Evolutionary conservation across 768 basidiomycete species (phyloP).

Genomic region (Lepiota brunneoincarnata): DNA sequence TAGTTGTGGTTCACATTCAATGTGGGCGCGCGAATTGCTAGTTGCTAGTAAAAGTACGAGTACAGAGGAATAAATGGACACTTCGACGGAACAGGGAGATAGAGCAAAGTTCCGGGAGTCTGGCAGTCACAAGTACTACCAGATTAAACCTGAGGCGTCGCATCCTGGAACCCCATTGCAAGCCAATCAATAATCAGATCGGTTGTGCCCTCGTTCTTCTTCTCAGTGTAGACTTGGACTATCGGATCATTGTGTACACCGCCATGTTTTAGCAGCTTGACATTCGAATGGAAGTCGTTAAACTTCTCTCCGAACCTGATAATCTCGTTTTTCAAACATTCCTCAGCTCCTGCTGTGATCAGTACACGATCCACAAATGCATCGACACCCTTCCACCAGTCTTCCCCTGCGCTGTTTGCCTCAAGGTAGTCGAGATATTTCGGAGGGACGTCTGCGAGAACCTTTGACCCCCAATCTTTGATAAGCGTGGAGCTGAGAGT

Average conservation of each 20-base stretch:
- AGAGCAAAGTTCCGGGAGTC: too few relatives aligned
- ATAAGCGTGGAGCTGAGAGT: slow-evolving; percentile 16
- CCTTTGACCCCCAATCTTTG: slow-evolving; percentile 8
- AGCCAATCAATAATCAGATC: slow-evolving; percentile 5
- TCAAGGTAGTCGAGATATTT: slow-evolving; percentile 27
- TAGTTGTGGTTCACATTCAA: too few relatives aligned
- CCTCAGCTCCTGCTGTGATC: slow-evolving; percentile 32
- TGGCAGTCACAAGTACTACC: too few relatives aligned
- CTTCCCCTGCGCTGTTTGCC: slow-evolving; percentile 25
- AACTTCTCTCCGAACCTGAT: slow-evolving; percentile 22
- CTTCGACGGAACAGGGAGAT: too few relatives aligned
- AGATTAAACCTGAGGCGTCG: background rate
- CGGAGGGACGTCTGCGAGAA: slow-evolving; percentile 20
- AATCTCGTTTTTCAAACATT: slow-evolving; percentile 32
- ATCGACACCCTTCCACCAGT: slow-evolving; percentile 31
- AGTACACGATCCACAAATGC: slow-evolving; percentile 29
- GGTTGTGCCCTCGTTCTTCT: background rate
- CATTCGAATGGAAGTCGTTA: slow-evolving; percentile 16
- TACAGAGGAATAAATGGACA: too few relatives aligned
- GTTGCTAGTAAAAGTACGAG: too few relatives aligned
- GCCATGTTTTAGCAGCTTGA: slow-evolving; percentile 22
- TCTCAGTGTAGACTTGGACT: background rate
- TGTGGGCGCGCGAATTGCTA: too few relatives aligned
- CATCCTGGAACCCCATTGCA: slow-evolving; percentile 5
- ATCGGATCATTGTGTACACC: slow-evolving; percentile 14